These are phyloP conservation scores for Mycena sanguinolenta DNA, from an alignment of 768 basidiomycete species.

Conservation along the genomic window DNA sequence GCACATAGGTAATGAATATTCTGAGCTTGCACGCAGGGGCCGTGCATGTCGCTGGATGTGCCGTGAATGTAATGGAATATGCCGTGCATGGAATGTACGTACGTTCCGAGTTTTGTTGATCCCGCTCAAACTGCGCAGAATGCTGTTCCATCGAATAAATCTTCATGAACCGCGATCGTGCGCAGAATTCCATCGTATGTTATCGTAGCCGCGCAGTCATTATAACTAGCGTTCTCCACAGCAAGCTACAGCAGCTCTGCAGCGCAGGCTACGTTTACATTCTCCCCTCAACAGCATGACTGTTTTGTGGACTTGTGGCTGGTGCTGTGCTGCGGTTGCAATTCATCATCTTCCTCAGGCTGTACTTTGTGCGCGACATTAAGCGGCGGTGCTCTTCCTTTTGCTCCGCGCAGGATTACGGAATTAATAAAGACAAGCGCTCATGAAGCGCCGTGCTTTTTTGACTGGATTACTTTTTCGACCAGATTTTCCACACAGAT, in stretches of 20 bases:
- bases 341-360: conserved; percentile 6
- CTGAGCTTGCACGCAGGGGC: no score
- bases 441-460: not conserved
- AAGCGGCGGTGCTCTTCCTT: not conserved
- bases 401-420: not conserved
- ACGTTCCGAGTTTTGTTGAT: no score
- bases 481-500: not conserved
- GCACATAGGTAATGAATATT: no score
- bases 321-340: not conserved
- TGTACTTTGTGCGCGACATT: not conserved
- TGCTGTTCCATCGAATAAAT: conserved; percentile 25
- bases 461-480: not conserved
- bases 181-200: conserved; percentile 6
- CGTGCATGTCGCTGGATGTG: no score
- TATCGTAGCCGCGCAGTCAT: not conserved
- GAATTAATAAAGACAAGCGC: not conserved
- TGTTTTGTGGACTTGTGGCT: not conserved
- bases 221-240: conserved; percentile 1
- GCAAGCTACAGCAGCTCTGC: not conserved
- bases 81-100: no score
- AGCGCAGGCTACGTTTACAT: conserved; percentile 12
- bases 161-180: conserved; percentile 5
- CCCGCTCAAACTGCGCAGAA: conserved; percentile 35
- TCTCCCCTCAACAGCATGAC: conserved; percentile 12
- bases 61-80: no score